Evolutionary conservation across 2,329 filamentous ascomycete genomes (phyloP), one percentile per base, ranked within the genome.

Genomic region (Hortaea werneckii): DNA sequence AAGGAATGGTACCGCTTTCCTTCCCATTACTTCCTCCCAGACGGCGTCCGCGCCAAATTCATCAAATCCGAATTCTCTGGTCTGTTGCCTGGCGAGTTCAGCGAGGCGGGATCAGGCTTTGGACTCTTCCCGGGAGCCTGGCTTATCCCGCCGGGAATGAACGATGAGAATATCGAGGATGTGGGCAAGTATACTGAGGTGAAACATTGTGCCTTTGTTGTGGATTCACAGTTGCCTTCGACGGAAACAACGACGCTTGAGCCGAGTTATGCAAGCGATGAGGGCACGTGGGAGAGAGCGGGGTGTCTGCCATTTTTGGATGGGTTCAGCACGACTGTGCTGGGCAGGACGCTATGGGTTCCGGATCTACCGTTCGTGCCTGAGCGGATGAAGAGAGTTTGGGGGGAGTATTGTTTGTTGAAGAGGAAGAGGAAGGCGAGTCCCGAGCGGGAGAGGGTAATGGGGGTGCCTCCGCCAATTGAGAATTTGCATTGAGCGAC

Each of bases 1-100:
- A 98, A 96, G 63, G 92, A 98, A 63, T 98, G 92, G 92, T 95
- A 98, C 65, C 85, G 92, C 32, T 96, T 95, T 62, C 90, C 92
- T 1, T 90, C 85, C 0, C 94, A 89, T 0, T 96, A 88, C 69
- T 88, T 92, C 62, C 73, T 98, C 3, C 90, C 92, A 0, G 72
- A 81, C n/a, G 77, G 79, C 42, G 85, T 92, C 71, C 82, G 79
- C 53, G 84, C 86, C 56, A 95, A 92, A 56, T 98, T 95, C 59
- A 72, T 98, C 56, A 86, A 84, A 54, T 94, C 87, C 56, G 87
- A 92, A 53, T 98, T 98, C 65, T 77, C 77, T 6, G 92, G 92
- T 1, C 72, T 98, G 12, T 71, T 98, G 4, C 92, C 92, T 0
- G 92, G 92, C 1, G 85, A 95, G 58, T 98, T 96, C 62, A 79